Evolutionary conservation across 257 asterid species (phyloP).

Genomic region (Primulina huaijiensis): DNA sequence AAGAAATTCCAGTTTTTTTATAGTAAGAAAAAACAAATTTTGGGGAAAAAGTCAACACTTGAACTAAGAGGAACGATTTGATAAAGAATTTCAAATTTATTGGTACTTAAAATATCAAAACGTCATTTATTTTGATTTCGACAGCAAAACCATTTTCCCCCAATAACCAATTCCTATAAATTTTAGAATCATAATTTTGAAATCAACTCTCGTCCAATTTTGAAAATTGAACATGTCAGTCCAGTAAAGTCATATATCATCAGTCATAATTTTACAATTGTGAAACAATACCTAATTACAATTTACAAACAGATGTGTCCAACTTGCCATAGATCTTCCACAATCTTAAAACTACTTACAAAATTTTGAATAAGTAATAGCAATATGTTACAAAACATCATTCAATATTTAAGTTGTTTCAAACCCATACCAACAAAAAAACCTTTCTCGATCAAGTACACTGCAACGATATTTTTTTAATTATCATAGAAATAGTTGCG

Average conservation of each 20-base stretch:
- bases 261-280: not conserved
- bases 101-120: too few relatives aligned
- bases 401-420: not conserved
- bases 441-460: not conserved
- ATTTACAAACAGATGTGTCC: not conserved
- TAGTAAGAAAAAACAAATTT: too few relatives aligned
- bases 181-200: not conserved
- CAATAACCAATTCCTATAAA: not conserved
- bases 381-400: too few relatives aligned
- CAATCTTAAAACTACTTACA: too few relatives aligned
- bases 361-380: too few relatives aligned
- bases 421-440: not conserved
- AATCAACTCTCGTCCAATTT: not conserved
- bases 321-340: too few relatives aligned
- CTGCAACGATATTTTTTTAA: not conserved
- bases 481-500: not conserved
- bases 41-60: too few relatives aligned
- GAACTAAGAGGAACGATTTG: too few relatives aligned
- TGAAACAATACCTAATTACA: not conserved
- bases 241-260: too few relatives aligned
- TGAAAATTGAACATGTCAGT: not conserved
- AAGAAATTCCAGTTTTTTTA: constrained; percentile 22
- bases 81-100: too few relatives aligned
- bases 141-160: too few relatives aligned
- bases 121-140: too few relatives aligned